Conservation (phyloP, 2,329 filamentous ascomycete genomes). For the Trichoderma endophyticum region DNA sequence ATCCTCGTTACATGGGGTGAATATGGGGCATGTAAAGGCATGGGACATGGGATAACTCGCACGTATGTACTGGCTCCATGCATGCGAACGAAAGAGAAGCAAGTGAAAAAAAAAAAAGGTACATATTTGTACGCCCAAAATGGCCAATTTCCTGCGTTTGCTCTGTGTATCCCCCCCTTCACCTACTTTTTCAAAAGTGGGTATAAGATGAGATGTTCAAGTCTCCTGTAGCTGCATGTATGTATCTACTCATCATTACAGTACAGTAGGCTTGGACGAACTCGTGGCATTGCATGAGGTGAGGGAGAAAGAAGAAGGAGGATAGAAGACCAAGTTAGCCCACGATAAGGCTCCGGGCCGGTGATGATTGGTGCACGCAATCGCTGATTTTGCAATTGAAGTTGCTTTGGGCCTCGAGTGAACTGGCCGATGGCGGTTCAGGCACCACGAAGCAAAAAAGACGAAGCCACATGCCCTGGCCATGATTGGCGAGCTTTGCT, state of each 20-base stretch:
- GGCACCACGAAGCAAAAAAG: neutral
- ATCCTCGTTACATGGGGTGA: neutral
- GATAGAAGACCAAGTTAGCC: neutral
- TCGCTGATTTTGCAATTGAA: neutral
- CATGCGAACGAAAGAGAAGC: neutral
- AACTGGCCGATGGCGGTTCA: slow-evolving; percentile 1
- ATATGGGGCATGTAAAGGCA: neutral
- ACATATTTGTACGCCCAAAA: neutral
- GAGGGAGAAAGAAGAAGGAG: neutral
- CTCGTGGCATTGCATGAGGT: neutral
- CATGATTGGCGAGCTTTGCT: neutral
- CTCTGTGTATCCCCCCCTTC: slow-evolving; percentile 5
- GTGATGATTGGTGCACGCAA: neutral
- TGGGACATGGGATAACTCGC: neutral
- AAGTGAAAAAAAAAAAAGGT: neutral
- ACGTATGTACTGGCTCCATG: neutral
- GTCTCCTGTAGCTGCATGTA: neutral
- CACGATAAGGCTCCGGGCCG: neutral
- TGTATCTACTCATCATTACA: neutral
- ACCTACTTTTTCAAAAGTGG: slow-evolving; percentile 16
- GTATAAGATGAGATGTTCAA: neutral
- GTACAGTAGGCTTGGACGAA: neutral
- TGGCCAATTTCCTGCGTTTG: slow-evolving; percentile 2
- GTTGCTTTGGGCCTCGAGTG: neutral
- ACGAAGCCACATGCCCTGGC: neutral